Conservation (phyloP, 768 basidiomycete genomes). For the Lentinus tigrinus region DNA sequence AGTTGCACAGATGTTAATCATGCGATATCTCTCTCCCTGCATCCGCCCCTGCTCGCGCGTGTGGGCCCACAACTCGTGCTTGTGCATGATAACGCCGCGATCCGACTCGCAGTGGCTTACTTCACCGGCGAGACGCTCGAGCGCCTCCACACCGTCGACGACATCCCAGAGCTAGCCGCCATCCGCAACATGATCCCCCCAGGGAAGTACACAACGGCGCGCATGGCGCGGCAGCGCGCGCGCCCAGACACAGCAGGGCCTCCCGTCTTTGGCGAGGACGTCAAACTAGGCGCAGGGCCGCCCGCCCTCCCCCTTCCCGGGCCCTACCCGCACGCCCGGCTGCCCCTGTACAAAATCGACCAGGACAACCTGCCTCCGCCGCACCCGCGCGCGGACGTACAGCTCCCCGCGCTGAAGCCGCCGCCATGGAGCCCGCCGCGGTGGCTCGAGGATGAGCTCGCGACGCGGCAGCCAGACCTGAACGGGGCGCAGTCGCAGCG, state of each 20-base stretch:
- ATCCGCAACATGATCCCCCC: constrained; percentile 28
- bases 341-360: constrained; percentile 10
- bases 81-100: neutral
- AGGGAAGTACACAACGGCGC: constrained; percentile 34
- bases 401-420: constrained; percentile 13
- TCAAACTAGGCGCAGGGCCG: neutral
- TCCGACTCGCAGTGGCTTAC: constrained; percentile 33
- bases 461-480: constrained; percentile 16
- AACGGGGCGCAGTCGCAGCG: constrained; percentile 15
- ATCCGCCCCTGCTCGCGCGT: neutral
- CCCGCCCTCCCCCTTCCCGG: neutral
- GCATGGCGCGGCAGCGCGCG: constrained; percentile 26
- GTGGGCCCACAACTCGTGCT: neutral
- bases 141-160: constrained; percentile 25
- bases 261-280: neutral
- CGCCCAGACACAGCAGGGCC: constrained; percentile 6
- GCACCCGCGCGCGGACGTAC: neutral
- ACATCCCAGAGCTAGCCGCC: constrained; percentile 30
- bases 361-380: neutral
- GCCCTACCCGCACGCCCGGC: neutral
- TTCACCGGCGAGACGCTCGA: constrained; percentile 33
- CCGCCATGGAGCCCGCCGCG: constrained; percentile 16
- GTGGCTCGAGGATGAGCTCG: constrained; percentile 13
- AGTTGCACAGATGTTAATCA: neutral
- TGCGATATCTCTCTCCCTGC: constrained; percentile 2